Percentiles rank a stretch among this genome's conserved stretches.
Conservation (phyloP, 169 alveolate genomes). For the Plasmodium gonderi region DNA sequence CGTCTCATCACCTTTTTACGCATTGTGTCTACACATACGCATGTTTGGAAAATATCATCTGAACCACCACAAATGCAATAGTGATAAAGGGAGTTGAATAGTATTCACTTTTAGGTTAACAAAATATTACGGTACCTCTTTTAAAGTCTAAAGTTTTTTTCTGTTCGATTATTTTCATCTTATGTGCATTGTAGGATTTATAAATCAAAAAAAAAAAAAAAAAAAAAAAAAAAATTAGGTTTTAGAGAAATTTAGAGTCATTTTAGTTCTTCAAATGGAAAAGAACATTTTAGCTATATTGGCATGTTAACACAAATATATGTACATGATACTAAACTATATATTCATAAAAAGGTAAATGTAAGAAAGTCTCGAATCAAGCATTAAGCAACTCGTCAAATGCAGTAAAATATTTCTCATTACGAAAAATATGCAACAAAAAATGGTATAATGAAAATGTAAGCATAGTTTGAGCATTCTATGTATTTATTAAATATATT, state of each 20-base stretch:
- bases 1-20: too few species aligned
- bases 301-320: not conserved
- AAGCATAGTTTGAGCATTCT: not conserved
- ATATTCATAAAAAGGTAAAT: too few species aligned
- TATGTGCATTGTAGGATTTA: not conserved
- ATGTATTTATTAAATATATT: not conserved
- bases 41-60: not conserved
- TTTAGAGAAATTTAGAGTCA: not conserved
- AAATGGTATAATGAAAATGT: not conserved
- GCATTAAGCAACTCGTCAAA: not conserved
- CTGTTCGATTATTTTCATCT: not conserved
- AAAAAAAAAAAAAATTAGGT: too few species aligned
- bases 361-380: not conserved
- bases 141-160: not conserved
- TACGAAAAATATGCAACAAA: not conserved
- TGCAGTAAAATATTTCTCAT: not conserved
- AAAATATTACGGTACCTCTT: not conserved
- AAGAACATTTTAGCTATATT: not conserved
- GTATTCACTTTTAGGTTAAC: not conserved
- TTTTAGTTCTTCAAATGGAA: not conserved
- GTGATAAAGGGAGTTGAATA: not conserved
- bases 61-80: not conserved
- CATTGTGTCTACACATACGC: not conserved
- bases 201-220: too few species aligned
- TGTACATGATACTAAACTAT: not conserved